Evolutionary conservation across 257 asterid species (phyloP).

Genomic region (Salvia hispanica): DNA sequence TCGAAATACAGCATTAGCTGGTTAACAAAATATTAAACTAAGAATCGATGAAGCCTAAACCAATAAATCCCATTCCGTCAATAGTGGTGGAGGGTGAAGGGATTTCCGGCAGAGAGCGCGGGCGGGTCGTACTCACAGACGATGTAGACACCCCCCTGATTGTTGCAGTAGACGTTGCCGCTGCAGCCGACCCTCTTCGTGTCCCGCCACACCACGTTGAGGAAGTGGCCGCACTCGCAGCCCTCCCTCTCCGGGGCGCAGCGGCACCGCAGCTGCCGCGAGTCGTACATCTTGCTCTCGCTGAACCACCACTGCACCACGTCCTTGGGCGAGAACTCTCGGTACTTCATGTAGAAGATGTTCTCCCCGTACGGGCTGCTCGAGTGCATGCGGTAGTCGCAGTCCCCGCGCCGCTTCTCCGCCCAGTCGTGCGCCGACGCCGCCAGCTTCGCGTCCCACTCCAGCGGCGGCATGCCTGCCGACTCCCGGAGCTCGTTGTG

Average conservation of each 20-base stretch:
- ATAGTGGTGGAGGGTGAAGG: constrained; percentile 29
- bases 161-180: constrained; percentile 52
- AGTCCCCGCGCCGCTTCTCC: constrained; percentile 43
- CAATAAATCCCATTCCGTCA: too few relatives aligned
- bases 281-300: constrained; percentile 47
- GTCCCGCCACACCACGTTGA: constrained; percentile 48
- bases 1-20: too few relatives aligned
- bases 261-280: constrained; percentile 23
- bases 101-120: constrained; percentile 45
- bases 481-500: constrained; percentile 52
- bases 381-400: constrained; percentile 63
- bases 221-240: constrained; percentile 76
- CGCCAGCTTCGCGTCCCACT: constrained; percentile 50
- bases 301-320: constrained; percentile 57
- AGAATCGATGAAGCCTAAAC: too few relatives aligned
- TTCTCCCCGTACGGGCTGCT: constrained; percentile 51
- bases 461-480: constrained; percentile 44
- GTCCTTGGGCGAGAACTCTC: constrained; percentile 44
- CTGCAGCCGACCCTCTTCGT: constrained; percentile 66
- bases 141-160: constrained; percentile 48
- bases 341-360: constrained; percentile 56
- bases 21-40: too few relatives aligned
- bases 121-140: constrained; percentile 63
- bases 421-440: constrained; percentile 52
- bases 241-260: constrained; percentile 49